phyloP scores from a whole-genome alignment of 148 eudicot genomes.

The Fagopyrum homotropicum region DNA sequence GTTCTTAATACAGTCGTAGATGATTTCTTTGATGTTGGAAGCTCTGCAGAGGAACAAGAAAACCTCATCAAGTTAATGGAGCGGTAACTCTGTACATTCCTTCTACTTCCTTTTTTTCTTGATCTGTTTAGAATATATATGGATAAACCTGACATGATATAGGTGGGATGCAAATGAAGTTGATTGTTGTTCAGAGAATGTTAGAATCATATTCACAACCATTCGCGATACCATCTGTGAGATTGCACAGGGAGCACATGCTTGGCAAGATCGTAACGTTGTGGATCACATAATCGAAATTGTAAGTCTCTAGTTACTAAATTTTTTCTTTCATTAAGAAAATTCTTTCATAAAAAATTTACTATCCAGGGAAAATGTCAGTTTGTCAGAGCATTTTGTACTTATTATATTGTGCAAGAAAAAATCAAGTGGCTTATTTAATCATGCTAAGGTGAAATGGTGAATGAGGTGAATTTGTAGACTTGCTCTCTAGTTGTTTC shows the following conservation, averaged over 20 bases:
- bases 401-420: background rate
- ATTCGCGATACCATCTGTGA: constrained; percentile 43
- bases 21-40: constrained; percentile 92
- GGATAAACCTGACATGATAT: constrained; percentile 10
- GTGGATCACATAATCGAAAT: constrained; percentile 49
- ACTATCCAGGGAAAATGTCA: no score
- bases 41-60: constrained; percentile 60
- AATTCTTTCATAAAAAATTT: no score
- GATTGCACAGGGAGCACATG: constrained; percentile 49
- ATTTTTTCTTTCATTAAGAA: background rate
- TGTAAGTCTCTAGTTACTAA: constrained; percentile 32
- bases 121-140: background rate
- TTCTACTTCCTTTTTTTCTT: background rate
- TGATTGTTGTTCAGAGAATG: constrained; percentile 61
- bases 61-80: constrained; percentile 61
- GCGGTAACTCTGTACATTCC: constrained; percentile 26
- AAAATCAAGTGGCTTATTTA: background rate
- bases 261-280: constrained; percentile 51
- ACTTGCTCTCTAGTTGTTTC: background rate
- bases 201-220: constrained; percentile 59
- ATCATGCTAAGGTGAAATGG: background rate
- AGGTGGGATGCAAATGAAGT: constrained; percentile 65
- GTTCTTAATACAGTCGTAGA: constrained; percentile 80
- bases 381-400: no score
- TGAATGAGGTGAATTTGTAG: background rate